Base-by-base conservation (phyloP, 2,329 filamentous ascomycete genomes). In the Fusarium devonianum region DNA sequence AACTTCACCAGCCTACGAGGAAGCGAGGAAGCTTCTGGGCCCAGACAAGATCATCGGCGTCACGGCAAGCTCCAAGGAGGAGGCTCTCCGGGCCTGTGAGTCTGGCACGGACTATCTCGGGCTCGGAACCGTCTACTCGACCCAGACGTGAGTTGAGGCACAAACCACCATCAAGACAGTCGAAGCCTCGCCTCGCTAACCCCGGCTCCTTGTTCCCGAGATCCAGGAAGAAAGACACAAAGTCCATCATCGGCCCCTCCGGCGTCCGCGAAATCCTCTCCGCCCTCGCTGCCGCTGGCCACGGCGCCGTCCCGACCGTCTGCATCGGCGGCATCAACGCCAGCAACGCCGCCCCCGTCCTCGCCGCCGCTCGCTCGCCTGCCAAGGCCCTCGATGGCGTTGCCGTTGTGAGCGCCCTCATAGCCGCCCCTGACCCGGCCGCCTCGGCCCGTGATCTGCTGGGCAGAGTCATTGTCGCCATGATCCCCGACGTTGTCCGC, bases 101-200 rank as follows among this genome's bases (percentile, higher is more conserved):
- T 82, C 81, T 39, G 91, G 91, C n/a, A 92, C 92, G 19, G 86
- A 94, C 70, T 97, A 97, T 71, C 78, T 97, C 4, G 94, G 93
- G 13, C 86, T 97, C 36, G 93, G 94, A 18, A 94, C 93, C 2
- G 84, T 97, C 56, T 97, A 89, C 73, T 84, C 92, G 12, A 97
- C 93, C 1, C 72, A 84, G 37, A 96, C 92, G 82, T 89, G 75
- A 71, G 78, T 73, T n/a, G 12, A 28, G 17, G 25, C 19, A 21
- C 14, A 32, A 7, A 7, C 18, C 18, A 7, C 6, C 13, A 19
- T 11, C 10, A 18, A n/a, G n/a, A n/a, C n/a, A n/a, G n/a, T n/a
- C n/a, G n/a, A n/a, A n/a, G n/a, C 13, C 9, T 12, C 37, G 6
- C 18, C 7, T 33, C 19, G 14, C 41, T 44, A 21, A 52, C 35